These are phyloP conservation scores for Leccinum boreale DNA, from an alignment of 768 basidiomycete species.

Conservation along the genomic window DNA sequence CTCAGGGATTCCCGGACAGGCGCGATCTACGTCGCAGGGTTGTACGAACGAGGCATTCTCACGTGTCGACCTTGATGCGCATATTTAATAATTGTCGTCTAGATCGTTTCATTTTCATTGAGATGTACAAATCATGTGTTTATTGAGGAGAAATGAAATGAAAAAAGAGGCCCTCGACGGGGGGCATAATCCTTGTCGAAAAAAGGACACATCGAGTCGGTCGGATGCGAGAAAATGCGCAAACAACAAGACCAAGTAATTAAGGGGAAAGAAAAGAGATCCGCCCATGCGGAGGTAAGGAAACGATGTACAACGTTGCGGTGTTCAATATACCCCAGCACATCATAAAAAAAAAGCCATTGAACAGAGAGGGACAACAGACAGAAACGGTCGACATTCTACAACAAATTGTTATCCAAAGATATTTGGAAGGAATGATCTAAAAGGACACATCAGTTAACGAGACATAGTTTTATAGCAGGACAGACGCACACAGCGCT, in stretches of 20 bases:
- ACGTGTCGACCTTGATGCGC: conserved; percentile 39
- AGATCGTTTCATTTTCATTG: background rate
- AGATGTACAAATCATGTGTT: conserved; percentile 15
- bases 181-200: conserved; percentile 4
- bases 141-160: background rate
- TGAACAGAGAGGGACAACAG: conserved; percentile 2
- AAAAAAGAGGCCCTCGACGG: background rate
- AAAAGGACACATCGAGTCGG: conserved; percentile 1
- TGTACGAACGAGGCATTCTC: conserved; percentile 57
- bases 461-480: background rate
- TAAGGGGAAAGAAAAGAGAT: background rate
- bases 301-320: conserved; percentile 15
- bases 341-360: conserved; percentile 8
- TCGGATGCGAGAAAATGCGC: background rate
- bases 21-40: conserved; percentile 49
- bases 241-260: background rate
- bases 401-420: conserved; percentile 37
- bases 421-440: conserved; percentile 60
- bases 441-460: conserved; percentile 18
- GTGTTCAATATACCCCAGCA: conserved; percentile 21
- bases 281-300: conserved; percentile 14
- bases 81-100: background rate
- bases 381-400: conserved; percentile 14
- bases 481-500: conserved; percentile 68
- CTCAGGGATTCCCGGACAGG: conserved; percentile 50